Evolutionary conservation across 129 eudicot genomes (phyloP), one percentile per base, ranked within the genome.

Genomic region (Flaveria ramosissima): DNA sequence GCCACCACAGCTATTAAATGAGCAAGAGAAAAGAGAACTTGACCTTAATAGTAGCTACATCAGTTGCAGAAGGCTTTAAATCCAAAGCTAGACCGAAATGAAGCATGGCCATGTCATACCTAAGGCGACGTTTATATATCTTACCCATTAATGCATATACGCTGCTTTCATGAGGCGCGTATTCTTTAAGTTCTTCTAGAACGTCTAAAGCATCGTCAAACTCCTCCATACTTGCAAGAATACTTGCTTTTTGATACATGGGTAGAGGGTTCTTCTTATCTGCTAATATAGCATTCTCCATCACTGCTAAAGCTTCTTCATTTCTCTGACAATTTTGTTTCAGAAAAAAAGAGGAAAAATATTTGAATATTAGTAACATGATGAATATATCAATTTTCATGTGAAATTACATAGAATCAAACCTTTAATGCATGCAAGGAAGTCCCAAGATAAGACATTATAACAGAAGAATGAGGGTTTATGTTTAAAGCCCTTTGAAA

Each of bases 201-300:
- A 95, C 97, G 47, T 86, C 84, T 77, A 95, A 83, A 16, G 99
- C 99, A 42, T 81, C 88, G 56, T 88, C 88, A 53, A 81, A 80
- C 63, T 88, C 84, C 71, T 84, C 97, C 96, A 92, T 88, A 80
- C 94, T 92, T 76, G 77, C 83, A 75, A 95, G 92, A 23, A 95
- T 92, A 75, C 86, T 92, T 59, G 99, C 99, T 75, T 95, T 95
- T 79, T 95, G 99, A 85, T 89, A 95, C 89, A 89, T 85, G 27
- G 99, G 99, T 47, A 95, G 88, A 73, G 99, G 99, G 70, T 95
- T 95, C 85, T 91, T 95, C 82, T 84, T 95, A 83, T 95, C 99
- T 4, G 99, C 99, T 77, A 73, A 42, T 74, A 95, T 90, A 74
- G 99, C 96, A 60, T 81, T 89, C 71, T 92, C 97, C 97, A 95